Conservation (phyloP, 768 basidiomycete genomes). For the Galerina sulciceps region DNA sequence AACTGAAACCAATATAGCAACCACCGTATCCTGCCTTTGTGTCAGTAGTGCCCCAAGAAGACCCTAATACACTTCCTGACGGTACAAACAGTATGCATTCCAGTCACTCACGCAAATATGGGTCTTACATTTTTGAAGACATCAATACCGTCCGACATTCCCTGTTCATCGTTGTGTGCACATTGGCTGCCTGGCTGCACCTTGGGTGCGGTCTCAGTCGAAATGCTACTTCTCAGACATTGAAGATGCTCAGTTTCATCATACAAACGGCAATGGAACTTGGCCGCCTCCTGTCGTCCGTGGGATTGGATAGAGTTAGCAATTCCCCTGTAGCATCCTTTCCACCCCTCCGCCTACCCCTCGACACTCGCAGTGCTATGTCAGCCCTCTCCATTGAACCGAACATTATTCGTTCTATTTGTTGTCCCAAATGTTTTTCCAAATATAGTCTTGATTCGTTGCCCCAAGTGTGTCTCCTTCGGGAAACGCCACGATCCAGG, state of each 20-base stretch:
- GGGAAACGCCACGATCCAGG: slow-evolving; percentile 10
- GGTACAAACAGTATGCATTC: background rate
- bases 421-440: slow-evolving; percentile 22
- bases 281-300: background rate
- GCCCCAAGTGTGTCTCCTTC: slow-evolving; percentile 10
- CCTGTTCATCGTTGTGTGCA: background rate
- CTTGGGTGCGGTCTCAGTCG: slow-evolving; percentile 21
- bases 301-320: background rate
- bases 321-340: background rate
- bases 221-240: slow-evolving; percentile 4
- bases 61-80: too few species aligned
- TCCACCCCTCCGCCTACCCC: slow-evolving; percentile 2
- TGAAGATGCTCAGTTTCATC: slow-evolving; percentile 8
- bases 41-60: too few species aligned
- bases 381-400: slow-evolving; percentile 18
- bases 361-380: slow-evolving; percentile 16
- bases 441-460: slow-evolving; percentile 1
- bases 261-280: slow-evolving; percentile 8
- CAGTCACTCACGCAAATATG: background rate
- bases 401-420: slow-evolving; percentile 13
- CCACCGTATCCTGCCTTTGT: too few species aligned
- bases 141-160: background rate
- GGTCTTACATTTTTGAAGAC: background rate
- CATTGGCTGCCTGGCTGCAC: slow-evolving; percentile 14
- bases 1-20: too few species aligned